Evolutionary conservation across 1,139 yeast species (phyloP).

Genomic region (Hansenula lynferdii): DNA sequence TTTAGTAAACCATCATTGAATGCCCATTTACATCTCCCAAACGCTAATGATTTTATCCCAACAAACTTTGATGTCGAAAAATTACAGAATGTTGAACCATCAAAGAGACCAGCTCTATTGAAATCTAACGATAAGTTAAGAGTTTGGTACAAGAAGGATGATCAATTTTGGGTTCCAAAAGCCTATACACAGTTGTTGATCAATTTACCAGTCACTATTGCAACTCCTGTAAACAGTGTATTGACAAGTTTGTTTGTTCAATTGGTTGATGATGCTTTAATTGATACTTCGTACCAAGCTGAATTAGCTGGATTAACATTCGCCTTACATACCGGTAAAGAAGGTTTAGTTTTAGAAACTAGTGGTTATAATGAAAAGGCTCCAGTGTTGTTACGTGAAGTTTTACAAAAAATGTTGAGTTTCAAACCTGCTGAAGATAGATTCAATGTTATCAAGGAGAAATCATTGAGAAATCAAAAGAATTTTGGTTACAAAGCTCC

Average conservation of each 20-base stretch:
- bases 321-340: constrained; percentile 53
- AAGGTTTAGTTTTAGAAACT: constrained; percentile 64
- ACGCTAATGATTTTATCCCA: constrained; percentile 74
- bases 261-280: constrained; percentile 68
- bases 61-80: constrained; percentile 60
- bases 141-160: constrained; percentile 91
- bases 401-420: constrained; percentile 46
- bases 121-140: constrained; percentile 35
- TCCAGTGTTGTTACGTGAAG: constrained; percentile 52
- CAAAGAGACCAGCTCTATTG: constrained; percentile 45
- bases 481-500: constrained; percentile 78
- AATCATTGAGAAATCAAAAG: constrained; percentile 52
- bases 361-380: constrained; percentile 85
- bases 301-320: constrained; percentile 72
- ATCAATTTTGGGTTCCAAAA: constrained; percentile 84
- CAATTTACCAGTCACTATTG: constrained; percentile 59
- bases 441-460: constrained; percentile 64
- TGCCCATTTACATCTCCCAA: constrained; percentile 54
- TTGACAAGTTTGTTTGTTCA: constrained; percentile 61
- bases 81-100: constrained; percentile 32
- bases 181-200: constrained; percentile 64
- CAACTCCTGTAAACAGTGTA: constrained; percentile 52
- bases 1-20: constrained; percentile 33
- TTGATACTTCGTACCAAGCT: constrained; percentile 80
- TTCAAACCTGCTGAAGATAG: constrained; percentile 55